A percentile compares a stretch with the other conserved stretches of the same genome.
Evolutionary conservation across 2,329 filamentous ascomycete species (phyloP).

Genomic region (Beauveria pseudobassiana): DNA sequence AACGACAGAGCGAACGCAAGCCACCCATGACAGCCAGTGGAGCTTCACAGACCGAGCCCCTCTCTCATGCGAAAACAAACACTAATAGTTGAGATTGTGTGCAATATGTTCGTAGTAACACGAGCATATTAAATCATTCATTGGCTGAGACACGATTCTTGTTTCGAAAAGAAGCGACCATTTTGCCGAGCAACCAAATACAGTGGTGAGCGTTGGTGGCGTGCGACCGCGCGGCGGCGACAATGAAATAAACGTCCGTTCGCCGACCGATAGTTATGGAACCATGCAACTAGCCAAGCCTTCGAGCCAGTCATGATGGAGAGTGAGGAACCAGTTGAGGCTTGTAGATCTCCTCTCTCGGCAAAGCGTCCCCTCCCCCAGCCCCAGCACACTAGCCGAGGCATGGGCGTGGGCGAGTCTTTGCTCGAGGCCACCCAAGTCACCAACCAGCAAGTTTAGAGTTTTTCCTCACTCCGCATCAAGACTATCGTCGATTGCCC

Average conservation of each 20-base stretch:
- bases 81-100: neutral
- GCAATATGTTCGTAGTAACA: neutral
- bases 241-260: neutral
- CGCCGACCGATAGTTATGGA: neutral
- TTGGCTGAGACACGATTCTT: neutral
- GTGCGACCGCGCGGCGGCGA: neutral
- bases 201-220: neutral
- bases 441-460: neutral
- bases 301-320: neutral
- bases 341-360: slow-evolving; percentile 8
- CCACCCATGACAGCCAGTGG: neutral
- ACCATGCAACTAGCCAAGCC: neutral
- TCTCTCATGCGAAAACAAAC: neutral
- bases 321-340: neutral
- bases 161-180: neutral
- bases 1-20: neutral
- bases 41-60: neutral
- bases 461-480: slow-evolving; percentile 8
- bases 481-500: neutral
- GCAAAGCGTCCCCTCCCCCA: neutral
- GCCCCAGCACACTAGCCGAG: slow-evolving; percentile 8
- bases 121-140: neutral
- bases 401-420: neutral
- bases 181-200: neutral
- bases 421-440: neutral